A percentile compares a stretch with the other conserved stretches of the same genome.
phyloP scores from a whole-genome alignment of 2,329 filamentous ascomycete species.

The Stachybotrys elegans region DNA sequence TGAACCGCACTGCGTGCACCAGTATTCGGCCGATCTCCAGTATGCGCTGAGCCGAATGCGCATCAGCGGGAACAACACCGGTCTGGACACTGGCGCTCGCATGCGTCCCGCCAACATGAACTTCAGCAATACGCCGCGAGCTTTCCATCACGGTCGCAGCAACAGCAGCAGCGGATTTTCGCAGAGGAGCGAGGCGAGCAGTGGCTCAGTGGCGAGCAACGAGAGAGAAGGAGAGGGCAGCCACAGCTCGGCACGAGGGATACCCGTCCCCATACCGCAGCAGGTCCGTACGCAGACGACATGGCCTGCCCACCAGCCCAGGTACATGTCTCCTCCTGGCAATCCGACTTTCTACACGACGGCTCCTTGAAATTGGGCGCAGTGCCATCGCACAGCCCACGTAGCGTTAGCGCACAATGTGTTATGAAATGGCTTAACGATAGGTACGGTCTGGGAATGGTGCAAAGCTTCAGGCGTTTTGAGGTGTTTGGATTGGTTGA shows the following conservation, averaged over 20 bases:
- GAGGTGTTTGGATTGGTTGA: no score
- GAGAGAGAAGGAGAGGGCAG: constrained; percentile 19
- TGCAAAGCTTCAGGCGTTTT: no score
- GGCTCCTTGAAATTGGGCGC: background rate
- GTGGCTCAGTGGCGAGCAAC: constrained; percentile 16
- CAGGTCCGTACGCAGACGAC: background rate
- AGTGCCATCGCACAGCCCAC: no score
- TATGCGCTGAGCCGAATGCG: constrained; percentile 17
- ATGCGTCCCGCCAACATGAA: constrained; percentile 16
- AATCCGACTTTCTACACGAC: background rate
- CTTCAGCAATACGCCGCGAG: constrained; percentile 20
- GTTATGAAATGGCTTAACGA: no score
- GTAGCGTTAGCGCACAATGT: no score
- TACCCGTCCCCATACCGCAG: background rate
- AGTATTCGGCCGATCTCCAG: constrained; percentile 33
- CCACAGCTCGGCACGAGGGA: constrained; percentile 10
- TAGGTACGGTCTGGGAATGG: no score
- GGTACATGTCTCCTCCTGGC: background rate
- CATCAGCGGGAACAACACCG: constrained; percentile 8
- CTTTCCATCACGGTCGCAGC: constrained; percentile 22
- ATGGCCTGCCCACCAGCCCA: background rate
- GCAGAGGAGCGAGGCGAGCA: constrained; percentile 26
- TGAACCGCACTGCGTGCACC: constrained; percentile 51
- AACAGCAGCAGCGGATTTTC: constrained; percentile 29
- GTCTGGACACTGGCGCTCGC: background rate